Evolutionary conservation across 1,284 basidiomycete species (phyloP).

Genomic region (Microstroma glucosiphilum): DNA sequence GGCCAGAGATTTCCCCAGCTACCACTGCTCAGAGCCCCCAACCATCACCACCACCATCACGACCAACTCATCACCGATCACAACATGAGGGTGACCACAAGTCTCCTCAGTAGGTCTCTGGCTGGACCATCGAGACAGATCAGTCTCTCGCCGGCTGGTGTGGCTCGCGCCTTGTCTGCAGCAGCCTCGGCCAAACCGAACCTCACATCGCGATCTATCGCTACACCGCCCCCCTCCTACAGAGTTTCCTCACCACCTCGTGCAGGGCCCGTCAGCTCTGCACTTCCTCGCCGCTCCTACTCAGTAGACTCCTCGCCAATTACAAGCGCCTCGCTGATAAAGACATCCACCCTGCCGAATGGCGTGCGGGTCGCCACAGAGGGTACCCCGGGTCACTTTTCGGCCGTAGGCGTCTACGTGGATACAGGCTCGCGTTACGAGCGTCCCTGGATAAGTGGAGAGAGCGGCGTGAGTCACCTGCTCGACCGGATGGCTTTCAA

Average conservation of each 20-base stretch:
- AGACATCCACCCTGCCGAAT: conserved; percentile 79
- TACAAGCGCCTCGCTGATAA: conserved; percentile 25
- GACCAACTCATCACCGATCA: no score
- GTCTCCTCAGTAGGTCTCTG: no score
- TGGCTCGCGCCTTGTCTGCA: background rate
- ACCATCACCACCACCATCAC: no score
- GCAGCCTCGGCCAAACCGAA: background rate
- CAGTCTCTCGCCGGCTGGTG: background rate
- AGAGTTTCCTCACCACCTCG: background rate
- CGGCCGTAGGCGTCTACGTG: conserved; percentile 84
- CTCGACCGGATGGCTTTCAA: conserved; percentile 95
- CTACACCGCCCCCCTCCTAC: background rate
- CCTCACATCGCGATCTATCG: background rate
- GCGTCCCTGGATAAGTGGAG: conserved; percentile 58
- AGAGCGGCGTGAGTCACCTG: conserved; percentile 79
- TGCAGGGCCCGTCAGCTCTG: background rate
- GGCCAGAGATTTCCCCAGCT: no score
- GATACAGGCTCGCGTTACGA: conserved; percentile 94
- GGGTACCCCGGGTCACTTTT: conserved; percentile 84
- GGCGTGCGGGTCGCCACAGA: conserved; percentile 88
- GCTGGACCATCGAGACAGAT: background rate
- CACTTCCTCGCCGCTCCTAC: background rate
- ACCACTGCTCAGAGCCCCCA: no score
- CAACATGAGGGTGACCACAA: no score
- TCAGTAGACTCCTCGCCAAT: conserved; percentile 1